These are phyloP conservation scores for Lupinus albus DNA, from an alignment of 306 rosid genomes.

Conservation along the genomic window DNA sequence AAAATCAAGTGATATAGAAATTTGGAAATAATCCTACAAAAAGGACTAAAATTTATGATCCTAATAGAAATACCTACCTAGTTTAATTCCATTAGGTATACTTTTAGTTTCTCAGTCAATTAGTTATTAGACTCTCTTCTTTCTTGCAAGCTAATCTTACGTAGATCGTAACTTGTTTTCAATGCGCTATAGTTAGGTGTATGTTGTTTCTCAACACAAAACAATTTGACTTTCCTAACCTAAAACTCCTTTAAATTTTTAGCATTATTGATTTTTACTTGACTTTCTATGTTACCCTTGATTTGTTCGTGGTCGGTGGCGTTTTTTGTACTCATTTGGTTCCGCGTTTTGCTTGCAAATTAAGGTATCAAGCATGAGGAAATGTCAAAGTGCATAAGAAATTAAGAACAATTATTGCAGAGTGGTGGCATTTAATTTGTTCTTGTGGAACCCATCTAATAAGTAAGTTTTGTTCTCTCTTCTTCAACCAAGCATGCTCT, in stretches of 20 bases:
- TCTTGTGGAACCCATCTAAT: background rate
- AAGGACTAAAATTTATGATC: too few species aligned
- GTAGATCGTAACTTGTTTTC: background rate
- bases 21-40: too few species aligned
- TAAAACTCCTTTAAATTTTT: background rate
- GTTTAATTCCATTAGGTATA: background rate
- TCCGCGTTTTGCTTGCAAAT: background rate
- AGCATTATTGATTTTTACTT: background rate
- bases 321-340: background rate
- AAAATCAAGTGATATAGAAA: too few species aligned
- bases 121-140: background rate
- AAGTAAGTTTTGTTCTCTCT: background rate
- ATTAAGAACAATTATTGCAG: background rate
- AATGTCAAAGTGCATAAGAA: background rate
- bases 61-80: background rate
- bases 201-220: conserved; percentile 10
- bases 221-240: background rate
- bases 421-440: background rate
- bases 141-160: background rate
- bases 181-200: background rate
- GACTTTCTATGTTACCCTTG: background rate
- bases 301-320: background rate
- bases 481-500: background rate
- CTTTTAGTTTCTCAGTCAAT: background rate
- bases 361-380: background rate